phyloP scores from a whole-genome alignment of 495 filamentous ascomycete species.

The Aspergillus saccharolyticus region DNA sequence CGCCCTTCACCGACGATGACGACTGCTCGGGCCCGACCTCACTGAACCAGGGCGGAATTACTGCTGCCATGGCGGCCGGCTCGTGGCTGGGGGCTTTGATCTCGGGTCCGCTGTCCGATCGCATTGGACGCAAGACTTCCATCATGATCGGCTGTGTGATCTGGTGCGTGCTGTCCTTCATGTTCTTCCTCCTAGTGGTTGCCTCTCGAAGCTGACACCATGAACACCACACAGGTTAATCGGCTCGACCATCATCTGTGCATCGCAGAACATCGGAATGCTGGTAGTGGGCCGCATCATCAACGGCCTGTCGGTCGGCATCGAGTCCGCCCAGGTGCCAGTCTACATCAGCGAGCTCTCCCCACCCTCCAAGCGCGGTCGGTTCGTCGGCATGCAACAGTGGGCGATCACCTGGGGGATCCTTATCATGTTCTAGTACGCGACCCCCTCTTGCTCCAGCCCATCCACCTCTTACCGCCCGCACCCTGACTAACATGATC shows the following conservation, averaged over 20 bases:
- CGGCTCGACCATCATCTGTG: constrained; percentile 65
- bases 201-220: too few relatives aligned
- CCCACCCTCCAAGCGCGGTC: constrained; percentile 65
- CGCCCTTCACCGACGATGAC: constrained; percentile 26
- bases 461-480: too few relatives aligned
- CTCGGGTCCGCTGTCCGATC: constrained; percentile 65
- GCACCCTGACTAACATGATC: too few relatives aligned
- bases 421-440: constrained; percentile 70
- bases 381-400: constrained; percentile 69
- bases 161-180: constrained; percentile 43
- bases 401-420: constrained; percentile 82
- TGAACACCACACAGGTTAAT: constrained; percentile 50
- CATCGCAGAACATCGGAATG: constrained; percentile 71
- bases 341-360: constrained; percentile 76
- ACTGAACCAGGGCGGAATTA: constrained; percentile 55
- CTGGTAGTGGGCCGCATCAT: constrained; percentile 69
- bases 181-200: background rate
- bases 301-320: constrained; percentile 74
- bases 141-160: constrained; percentile 62
- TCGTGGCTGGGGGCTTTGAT: constrained; percentile 67
- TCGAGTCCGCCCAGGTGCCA: constrained; percentile 75
- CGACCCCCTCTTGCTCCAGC: background rate
- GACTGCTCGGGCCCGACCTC: constrained; percentile 46
- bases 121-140: constrained; percentile 59
- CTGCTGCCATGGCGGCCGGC: constrained; percentile 68